phyloP scores from a whole-genome alignment of 2,329 filamentous ascomycete genomes.

The Alternaria sp. region DNA sequence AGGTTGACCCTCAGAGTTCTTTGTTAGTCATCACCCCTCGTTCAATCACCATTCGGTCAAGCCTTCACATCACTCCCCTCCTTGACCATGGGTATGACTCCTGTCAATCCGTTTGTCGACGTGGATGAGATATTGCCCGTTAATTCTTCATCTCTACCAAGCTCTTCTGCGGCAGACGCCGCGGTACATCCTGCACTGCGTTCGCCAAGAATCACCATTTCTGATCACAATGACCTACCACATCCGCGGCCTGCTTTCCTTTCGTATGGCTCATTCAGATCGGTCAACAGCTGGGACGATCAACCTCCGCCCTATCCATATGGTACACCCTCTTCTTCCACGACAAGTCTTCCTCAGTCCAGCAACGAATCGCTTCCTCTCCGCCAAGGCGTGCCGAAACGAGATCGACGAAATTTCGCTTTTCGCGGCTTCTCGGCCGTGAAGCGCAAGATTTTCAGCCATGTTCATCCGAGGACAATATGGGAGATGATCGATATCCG shows the following conservation, averaged over 20 bases:
- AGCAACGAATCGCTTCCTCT: constrained; percentile 8
- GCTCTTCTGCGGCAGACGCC: background rate
- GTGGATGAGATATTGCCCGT: background rate
- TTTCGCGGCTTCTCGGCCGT: background rate
- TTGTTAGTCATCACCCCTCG: background rate
- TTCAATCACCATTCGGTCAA: background rate
- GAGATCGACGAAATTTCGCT: background rate
- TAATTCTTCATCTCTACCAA: background rate
- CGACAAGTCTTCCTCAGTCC: background rate
- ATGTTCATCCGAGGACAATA: constrained; percentile 19
- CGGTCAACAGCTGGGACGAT: constrained; percentile 1
- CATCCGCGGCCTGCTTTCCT: constrained; percentile 3
- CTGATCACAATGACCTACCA: background rate
- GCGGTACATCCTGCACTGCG: background rate
- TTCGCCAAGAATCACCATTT: background rate
- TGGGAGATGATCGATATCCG: constrained; percentile 22
- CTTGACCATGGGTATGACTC: background rate
- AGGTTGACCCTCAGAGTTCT: background rate
- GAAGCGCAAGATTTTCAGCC: constrained; percentile 2
- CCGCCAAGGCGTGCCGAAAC: background rate
- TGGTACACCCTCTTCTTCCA: background rate
- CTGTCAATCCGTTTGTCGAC: background rate
- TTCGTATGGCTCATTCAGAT: background rate
- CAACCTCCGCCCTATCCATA: constrained; percentile 1
- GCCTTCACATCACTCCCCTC: background rate